Evolutionary conservation across 768 basidiomycete genomes (phyloP), one percentile per base, ranked within the genome.

Genomic region (Termitomyces eurrhizus): DNA sequence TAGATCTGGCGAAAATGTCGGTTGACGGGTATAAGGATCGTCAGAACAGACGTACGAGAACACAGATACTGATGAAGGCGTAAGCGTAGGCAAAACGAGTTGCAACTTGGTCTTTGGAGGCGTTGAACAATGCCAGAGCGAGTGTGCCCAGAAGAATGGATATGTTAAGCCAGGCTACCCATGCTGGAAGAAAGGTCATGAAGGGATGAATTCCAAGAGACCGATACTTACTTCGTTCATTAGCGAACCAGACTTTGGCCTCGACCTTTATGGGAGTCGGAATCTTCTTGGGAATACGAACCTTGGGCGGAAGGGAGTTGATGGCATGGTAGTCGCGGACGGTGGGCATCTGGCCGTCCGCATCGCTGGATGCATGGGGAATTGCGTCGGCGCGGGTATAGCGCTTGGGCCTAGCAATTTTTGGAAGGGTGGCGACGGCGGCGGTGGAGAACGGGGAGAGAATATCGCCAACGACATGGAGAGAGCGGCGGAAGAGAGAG

Each of bases 231-330:
- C 92, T 94, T 69, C 93, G 78, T 74, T 98, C 95, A 69, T 97
- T 97, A 9, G 95, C 94, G 71, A 98, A 96, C 95, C 95, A 98
- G 52, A 98, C 95, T 69, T 98, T 98, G 24, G 86, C 88, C 70
- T 98, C 95, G 18, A 98, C 93, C 64, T 87, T 90, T 67, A 98
- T 79, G 0, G 88, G 84, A 0, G 90, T 89, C 0, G 89, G 77
- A 24, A 92, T 84, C 73, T 94, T 95, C 77, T 89, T 91, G 0
- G 92, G 92, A 0, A 93, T 81, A 41, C 88, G 79, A 41, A 93
- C 85, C 50, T 83, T 80, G 0, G 85, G 77, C 0, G 89, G 85
- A 0, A 87, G 68, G 3, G 78, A 69, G 66, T 82, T 88, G 71
- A 92, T 92, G 2, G 91, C 78, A 69, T 87, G 85, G 69, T 93